Percentiles rank a stretch among this genome's conserved stretches.
These are phyloP conservation scores for Pleurozium schreberi DNA, from an alignment of 225 moss, liverwort and hornwort genomes.

Conservation along the genomic window DNA sequence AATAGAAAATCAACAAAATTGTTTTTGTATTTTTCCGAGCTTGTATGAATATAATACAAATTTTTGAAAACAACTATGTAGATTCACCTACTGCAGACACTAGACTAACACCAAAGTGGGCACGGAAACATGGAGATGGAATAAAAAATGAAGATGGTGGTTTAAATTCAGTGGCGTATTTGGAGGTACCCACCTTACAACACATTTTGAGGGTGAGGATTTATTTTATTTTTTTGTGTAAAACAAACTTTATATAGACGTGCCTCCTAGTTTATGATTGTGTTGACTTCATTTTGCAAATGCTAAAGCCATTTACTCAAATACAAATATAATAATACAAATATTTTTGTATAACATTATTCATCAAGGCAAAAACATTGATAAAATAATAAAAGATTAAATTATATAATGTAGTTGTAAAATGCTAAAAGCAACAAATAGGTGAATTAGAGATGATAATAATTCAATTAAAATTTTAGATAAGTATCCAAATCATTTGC, in stretches of 20 bases:
- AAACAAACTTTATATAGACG: background rate
- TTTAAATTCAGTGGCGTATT: too few species aligned
- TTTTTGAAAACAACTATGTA: too few species aligned
- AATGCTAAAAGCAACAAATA: background rate
- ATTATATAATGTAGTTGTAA: background rate
- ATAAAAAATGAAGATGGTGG: too few species aligned
- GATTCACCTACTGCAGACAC: too few species aligned
- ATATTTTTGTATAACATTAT: background rate
- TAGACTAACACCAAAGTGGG: too few species aligned
- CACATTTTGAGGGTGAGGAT: background rate
- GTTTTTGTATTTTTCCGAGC: too few species aligned
- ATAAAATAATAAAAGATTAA: background rate
- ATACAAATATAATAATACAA: background rate
- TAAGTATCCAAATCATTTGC: background rate
- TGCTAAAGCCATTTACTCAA: background rate
- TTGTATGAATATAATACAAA: too few species aligned
- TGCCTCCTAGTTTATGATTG: background rate
- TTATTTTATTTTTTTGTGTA: background rate
- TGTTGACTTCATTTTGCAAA: background rate
- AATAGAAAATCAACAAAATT: too few species aligned
- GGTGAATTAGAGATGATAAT: background rate
- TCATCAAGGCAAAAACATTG: background rate
- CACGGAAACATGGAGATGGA: too few species aligned
- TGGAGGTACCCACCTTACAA: too few species aligned
- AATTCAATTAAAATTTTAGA: background rate